phyloP scores from a whole-genome alignment of 148 eudicot genomes.

The Mesembryanthemum crystallinum region DNA sequence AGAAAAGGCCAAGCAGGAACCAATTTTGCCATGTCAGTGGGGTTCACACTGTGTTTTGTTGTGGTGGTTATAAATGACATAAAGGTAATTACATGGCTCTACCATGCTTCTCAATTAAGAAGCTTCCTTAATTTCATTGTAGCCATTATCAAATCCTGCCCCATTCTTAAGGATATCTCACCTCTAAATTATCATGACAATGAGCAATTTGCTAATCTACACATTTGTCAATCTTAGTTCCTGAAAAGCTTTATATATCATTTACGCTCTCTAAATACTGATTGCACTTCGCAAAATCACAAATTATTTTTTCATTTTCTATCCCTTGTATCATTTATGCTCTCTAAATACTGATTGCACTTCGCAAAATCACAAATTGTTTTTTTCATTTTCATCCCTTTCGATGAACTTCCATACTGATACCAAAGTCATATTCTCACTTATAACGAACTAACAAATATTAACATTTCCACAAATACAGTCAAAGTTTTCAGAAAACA shows the following conservation, averaged over 20 bases:
- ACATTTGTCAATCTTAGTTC: neutral
- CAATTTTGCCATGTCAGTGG: no score
- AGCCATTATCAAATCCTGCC: neutral
- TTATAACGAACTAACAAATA: no score
- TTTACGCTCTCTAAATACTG: neutral
- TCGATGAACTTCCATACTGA: neutral
- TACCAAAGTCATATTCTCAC: neutral
- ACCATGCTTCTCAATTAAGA: neutral
- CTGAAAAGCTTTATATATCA: neutral
- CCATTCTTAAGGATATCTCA: neutral
- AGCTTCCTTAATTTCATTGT: neutral
- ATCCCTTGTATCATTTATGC: constrained; percentile 1
- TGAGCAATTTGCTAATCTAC: neutral
- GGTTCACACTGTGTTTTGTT: no score
- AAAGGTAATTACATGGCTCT: neutral
- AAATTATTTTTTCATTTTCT: neutral
- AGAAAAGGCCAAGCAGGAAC: neutral
- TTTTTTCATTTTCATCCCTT: neutral
- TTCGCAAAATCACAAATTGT: neutral
- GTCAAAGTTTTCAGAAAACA: neutral
- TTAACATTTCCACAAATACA: neutral
- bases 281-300: neutral
- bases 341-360: neutral
- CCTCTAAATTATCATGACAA: neutral
- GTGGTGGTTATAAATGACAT: no score